Percentiles rank a stretch among this genome's conserved stretches.
phyloP scores from a whole-genome alignment of 148 eudicot genomes.

The Chenopodium album region DNA sequence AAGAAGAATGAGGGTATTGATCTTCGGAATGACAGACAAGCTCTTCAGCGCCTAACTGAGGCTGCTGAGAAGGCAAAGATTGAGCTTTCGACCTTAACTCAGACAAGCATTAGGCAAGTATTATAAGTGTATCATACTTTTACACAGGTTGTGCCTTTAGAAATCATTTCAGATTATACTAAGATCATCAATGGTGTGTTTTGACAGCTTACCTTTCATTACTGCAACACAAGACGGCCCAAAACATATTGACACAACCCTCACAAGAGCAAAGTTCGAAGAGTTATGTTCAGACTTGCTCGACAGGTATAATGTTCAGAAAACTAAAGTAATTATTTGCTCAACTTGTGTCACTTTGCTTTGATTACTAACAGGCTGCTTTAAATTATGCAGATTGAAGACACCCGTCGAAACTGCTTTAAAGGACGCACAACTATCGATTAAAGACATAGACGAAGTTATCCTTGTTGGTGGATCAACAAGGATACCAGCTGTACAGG shows the following conservation, averaged over 20 bases:
- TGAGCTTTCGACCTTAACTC: conserved; percentile 69
- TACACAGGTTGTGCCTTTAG: not conserved
- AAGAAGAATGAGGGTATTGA: conserved; percentile 63
- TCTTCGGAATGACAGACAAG: conserved; percentile 66
- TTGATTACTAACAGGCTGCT: not conserved
- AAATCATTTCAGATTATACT: not conserved
- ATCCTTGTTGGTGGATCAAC: conserved; percentile 79
- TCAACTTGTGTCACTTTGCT: not conserved
- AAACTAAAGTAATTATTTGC: not conserved
- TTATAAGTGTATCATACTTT: not conserved
- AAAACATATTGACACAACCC: conserved; percentile 84
- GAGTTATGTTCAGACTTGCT: conserved; percentile 88
- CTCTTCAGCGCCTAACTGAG: conserved; percentile 71
- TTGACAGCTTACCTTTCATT: conserved; percentile 74
- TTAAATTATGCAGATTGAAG: conserved; percentile 41
- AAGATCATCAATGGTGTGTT: conserved; percentile 1
- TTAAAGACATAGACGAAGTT: conserved; percentile 66
- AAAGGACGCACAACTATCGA: conserved; percentile 58
- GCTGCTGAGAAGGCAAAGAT: conserved; percentile 76
- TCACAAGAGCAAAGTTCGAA: conserved; percentile 82
- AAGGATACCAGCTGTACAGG: conserved; percentile 69
- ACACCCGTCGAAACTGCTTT: conserved; percentile 57
- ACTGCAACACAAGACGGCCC: conserved; percentile 95
- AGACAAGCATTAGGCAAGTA: conserved; percentile 57
- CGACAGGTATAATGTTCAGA: conserved; percentile 53